Evolutionary conservation across 1,139 yeast species (phyloP).

Genomic region (Suzukiozyma palmioleophila): DNA sequence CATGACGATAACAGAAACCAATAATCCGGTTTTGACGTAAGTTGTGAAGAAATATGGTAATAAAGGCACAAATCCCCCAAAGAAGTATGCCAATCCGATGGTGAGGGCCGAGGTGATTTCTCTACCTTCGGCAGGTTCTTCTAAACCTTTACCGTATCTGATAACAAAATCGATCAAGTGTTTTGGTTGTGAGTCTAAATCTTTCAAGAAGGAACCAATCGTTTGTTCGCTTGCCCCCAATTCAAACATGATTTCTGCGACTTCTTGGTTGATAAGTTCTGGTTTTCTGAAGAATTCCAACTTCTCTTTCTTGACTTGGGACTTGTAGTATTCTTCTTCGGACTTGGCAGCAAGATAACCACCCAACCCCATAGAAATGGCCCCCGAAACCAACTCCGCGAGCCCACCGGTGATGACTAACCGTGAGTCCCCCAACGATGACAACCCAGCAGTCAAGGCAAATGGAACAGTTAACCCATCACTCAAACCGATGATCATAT

Average conservation of each 20-base stretch:
- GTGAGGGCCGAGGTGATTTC: constrained; percentile 74
- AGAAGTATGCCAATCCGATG: constrained; percentile 68
- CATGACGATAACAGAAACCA: constrained; percentile 78
- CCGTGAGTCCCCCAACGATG: constrained; percentile 69
- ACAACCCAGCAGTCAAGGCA: constrained; percentile 78
- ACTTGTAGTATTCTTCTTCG: constrained; percentile 66
- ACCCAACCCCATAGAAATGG: constrained; percentile 83
- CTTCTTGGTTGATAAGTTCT: constrained; percentile 57
- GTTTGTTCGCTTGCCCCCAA: constrained; percentile 69
- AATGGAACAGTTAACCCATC: constrained; percentile 84
- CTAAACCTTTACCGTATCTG: constrained; percentile 69
- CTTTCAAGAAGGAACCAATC: constrained; percentile 60
- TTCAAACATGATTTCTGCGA: constrained; percentile 67
- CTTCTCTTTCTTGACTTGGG: constrained; percentile 71
- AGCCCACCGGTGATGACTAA: constrained; percentile 81
- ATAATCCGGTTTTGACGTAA: constrained; percentile 71
- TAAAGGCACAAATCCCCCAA: constrained; percentile 80
- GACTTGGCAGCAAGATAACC: constrained; percentile 78
- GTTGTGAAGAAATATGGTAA: constrained; percentile 73
- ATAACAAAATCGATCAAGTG: constrained; percentile 68
- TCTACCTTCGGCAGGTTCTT: constrained; percentile 77
- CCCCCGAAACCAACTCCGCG: constrained; percentile 80
- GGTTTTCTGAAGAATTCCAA: constrained; percentile 63
- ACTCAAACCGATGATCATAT: constrained; percentile 71
- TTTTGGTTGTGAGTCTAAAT: constrained; percentile 65